Evolutionary conservation across 2,329 filamentous ascomycete species (phyloP).

Genomic region (Penicillium sumatraense): DNA sequence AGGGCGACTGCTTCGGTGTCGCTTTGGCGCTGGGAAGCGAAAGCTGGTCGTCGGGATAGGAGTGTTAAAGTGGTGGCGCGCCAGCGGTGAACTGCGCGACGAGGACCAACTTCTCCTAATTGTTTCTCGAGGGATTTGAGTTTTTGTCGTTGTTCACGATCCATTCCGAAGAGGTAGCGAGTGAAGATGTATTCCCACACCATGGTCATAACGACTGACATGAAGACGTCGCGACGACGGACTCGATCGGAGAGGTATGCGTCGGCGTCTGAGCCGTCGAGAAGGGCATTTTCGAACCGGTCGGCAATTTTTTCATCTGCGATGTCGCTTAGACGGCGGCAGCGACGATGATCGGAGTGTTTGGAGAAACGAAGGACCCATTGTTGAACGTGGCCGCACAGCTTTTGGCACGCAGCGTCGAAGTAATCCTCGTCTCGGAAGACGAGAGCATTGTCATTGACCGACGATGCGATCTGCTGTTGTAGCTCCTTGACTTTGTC

Average conservation of each 20-base stretch:
- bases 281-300: slow-evolving; percentile 88
- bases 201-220: slow-evolving; percentile 99
- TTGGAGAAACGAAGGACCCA: slow-evolving; percentile 99
- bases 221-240: slow-evolving; percentile 89
- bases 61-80: slow-evolving; percentile 92
- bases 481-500: slow-evolving; percentile 65
- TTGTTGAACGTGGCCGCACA: slow-evolving; percentile 94
- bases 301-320: slow-evolving; percentile 92
- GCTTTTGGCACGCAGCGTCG: slow-evolving; percentile 87
- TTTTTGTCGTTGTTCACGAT: slow-evolving; percentile 95
- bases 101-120: slow-evolving; percentile 83
- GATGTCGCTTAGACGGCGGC: slow-evolving; percentile 80
- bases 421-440: slow-evolving; percentile 93
- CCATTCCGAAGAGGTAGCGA: slow-evolving; percentile 97
- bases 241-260: slow-evolving; percentile 85
- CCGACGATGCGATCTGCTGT: slow-evolving; percentile 61
- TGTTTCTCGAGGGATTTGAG: slow-evolving; percentile 95
- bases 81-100: slow-evolving; percentile 93
- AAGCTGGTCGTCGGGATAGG: slow-evolving; percentile 78
- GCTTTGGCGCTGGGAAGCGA: slow-evolving; percentile 78
- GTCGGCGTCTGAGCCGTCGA: slow-evolving; percentile 94
- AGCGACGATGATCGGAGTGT: slow-evolving; percentile 89
- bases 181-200: slow-evolving; percentile 99
- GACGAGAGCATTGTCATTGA: slow-evolving; percentile 74
- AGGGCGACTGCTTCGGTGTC: slow-evolving; percentile 97